A percentile compares a stretch with the other conserved stretches of the same genome.
phyloP scores from a whole-genome alignment of 495 filamentous ascomycete genomes.

The Xylaria palmicola region DNA sequence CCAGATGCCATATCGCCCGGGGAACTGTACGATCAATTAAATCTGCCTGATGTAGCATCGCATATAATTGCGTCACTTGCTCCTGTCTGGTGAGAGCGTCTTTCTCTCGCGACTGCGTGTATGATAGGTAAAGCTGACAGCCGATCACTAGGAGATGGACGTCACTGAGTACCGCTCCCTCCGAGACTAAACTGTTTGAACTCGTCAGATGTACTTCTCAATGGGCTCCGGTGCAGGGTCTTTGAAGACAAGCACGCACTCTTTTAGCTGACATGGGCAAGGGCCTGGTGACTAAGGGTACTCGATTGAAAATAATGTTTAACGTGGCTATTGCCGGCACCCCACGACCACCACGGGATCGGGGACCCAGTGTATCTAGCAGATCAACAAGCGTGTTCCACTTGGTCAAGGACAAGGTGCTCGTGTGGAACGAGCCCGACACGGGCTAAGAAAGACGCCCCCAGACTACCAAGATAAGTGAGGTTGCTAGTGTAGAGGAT shows the following conservation, averaged over 20 bases:
- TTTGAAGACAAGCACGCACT: not conserved
- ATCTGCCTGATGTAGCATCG: not conserved
- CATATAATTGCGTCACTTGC: not conserved
- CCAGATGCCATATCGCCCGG: not conserved
- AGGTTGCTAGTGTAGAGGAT: too few relatives aligned
- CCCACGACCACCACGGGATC: not conserved
- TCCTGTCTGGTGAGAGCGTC: not conserved
- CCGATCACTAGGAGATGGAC: not conserved
- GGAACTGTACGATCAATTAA: not conserved
- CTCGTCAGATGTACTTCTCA: not conserved
- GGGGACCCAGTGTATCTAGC: not conserved
- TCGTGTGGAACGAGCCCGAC: too few relatives aligned
- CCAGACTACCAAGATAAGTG: too few relatives aligned
- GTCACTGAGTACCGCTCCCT: not conserved
- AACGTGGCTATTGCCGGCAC: not conserved
- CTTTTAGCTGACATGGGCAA: not conserved
- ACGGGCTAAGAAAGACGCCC: too few relatives aligned
- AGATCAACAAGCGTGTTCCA: not conserved
- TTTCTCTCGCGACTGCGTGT: not conserved
- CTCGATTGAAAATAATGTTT: not conserved
- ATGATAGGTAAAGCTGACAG: not conserved
- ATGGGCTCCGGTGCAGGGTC: not conserved
- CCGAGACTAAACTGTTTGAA: not conserved
- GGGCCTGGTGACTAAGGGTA: not conserved
- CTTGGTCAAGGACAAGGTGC: not conserved